Percentiles rank a stretch among this genome's conserved stretches.
These are phyloP conservation scores for Haberlea rhodopensis DNA, from an alignment of 257 asterid species.

Conservation along the genomic window DNA sequence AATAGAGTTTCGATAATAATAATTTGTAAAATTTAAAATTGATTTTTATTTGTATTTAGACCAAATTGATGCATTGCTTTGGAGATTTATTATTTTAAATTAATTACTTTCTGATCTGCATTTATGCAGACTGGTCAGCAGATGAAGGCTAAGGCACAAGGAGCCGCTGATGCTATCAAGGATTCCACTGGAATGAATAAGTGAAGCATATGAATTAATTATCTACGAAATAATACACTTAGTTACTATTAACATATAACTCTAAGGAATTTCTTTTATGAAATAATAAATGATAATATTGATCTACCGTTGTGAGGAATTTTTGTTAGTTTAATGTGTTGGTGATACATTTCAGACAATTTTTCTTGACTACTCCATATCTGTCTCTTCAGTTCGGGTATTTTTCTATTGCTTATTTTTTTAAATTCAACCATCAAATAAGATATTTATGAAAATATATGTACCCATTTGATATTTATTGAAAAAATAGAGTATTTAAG, in stretches of 20 bases:
- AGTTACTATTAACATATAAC: background rate
- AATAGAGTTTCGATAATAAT: too few relatives aligned
- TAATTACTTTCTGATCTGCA: background rate
- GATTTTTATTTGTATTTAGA: background rate
- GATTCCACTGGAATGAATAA: conserved; percentile 41
- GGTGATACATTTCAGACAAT: too few relatives aligned
- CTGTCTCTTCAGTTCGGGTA: background rate
- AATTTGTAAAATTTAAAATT: too few relatives aligned
- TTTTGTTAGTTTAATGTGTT: background rate
- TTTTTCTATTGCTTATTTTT: background rate
- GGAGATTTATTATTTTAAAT: background rate
- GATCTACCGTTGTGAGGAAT: background rate
- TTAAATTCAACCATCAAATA: too few relatives aligned
- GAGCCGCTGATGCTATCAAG: conserved; percentile 45
- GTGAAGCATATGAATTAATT: conserved; percentile 17
- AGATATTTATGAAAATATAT: too few relatives aligned
- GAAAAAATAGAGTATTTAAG: too few relatives aligned
- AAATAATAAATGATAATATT: conserved; percentile 3
- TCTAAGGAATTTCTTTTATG: conserved; percentile 15
- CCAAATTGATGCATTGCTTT: too few relatives aligned
- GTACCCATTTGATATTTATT: too few relatives aligned
- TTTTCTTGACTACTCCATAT: too few relatives aligned
- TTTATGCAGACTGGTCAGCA: conserved; percentile 38
- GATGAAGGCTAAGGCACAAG: conserved; percentile 41
- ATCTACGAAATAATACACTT: background rate